Conservation (phyloP, 208 protist genomes). For the Trypanosoma mega region DNA sequence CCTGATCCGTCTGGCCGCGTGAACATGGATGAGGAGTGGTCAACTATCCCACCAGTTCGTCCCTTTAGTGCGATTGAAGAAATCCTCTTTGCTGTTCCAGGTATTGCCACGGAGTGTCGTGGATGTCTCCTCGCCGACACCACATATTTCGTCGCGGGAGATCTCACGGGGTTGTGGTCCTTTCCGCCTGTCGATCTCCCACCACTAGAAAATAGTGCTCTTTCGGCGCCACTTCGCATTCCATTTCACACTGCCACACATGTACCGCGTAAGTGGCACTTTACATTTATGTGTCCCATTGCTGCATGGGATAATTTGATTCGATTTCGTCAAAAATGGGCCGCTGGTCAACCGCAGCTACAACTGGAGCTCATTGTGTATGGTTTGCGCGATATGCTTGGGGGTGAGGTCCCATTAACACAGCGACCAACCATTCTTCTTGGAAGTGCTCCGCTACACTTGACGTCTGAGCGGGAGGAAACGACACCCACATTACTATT, state of each 20-base stretch:
- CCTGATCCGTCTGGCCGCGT: constrained; percentile 12
- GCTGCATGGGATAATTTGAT: constrained; percentile 42
- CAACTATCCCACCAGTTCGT: constrained; percentile 39
- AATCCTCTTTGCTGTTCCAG: constrained; percentile 87
- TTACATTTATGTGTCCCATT: constrained; percentile 64
- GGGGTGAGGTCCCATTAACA: constrained; percentile 40
- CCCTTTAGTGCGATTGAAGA: constrained; percentile 83
- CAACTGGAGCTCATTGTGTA: constrained; percentile 69
- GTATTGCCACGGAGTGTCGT: constrained; percentile 78
- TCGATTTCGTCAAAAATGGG: constrained; percentile 27
- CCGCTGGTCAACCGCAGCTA: constrained; percentile 25
- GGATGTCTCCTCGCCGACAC: constrained; percentile 88
- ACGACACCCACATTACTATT: constrained; percentile 29
- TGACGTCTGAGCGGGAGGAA: neutral
- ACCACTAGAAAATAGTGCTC: constrained; percentile 28
- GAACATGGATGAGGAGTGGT: neutral
- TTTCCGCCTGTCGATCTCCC: constrained; percentile 17
- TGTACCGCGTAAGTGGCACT: constrained; percentile 52
- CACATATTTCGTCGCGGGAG: constrained; percentile 82
- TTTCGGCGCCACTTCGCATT: constrained; percentile 49
- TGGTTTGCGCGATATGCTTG: constrained; percentile 51
- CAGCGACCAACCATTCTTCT: constrained; percentile 64
- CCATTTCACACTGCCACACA: constrained; percentile 39
- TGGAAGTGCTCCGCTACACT: constrained; percentile 33
- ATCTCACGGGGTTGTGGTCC: constrained; percentile 67